A percentile compares a stretch with the other conserved stretches of the same genome.
These are phyloP conservation scores for Fennellomyces sp. DNA, from an alignment of 371 early-diverging fungal genomes.

Conservation along the genomic window DNA sequence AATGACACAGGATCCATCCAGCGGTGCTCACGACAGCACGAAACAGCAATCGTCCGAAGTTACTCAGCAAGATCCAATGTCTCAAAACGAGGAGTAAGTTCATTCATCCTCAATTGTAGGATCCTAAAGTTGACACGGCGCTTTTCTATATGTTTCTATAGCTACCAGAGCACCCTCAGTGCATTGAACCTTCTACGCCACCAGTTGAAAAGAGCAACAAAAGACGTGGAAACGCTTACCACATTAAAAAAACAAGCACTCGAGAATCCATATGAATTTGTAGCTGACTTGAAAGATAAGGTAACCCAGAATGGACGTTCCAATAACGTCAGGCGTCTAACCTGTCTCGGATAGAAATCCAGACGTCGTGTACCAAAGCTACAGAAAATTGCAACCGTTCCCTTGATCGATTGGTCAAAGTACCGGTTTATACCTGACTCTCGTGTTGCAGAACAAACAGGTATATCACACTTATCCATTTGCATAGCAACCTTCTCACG, in stretches of 20 bases:
- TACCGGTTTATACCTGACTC: slow-evolving; percentile 45
- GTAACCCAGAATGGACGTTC: slow-evolving; percentile 15
- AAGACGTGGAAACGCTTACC: slow-evolving; percentile 45
- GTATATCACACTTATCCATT: slow-evolving; percentile 11
- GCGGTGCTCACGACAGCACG: neutral
- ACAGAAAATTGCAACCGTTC: slow-evolving; percentile 43
- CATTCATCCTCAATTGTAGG: neutral
- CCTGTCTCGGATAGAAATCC: slow-evolving; percentile 16
- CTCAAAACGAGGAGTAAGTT: slow-evolving; percentile 43
- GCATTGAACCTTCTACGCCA: slow-evolving; percentile 38
- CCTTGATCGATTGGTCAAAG: slow-evolving; percentile 45
- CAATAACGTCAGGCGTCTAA: neutral
- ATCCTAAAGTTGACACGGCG: neutral
- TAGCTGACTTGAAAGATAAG: slow-evolving; percentile 46
- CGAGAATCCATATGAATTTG: slow-evolving; percentile 51
- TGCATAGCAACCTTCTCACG: neutral
- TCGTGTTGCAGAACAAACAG: slow-evolving; percentile 35
- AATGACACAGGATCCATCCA: neutral
- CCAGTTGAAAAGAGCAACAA: slow-evolving; percentile 48
- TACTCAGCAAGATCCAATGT: neutral
- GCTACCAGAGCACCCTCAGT: slow-evolving; percentile 36
- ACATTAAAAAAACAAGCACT: slow-evolving; percentile 50
- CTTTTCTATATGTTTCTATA: neutral
- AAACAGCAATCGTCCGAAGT: too few species aligned
- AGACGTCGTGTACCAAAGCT: slow-evolving; percentile 33